These are phyloP conservation scores for Penicillium sp. DNA, from an alignment of 2,329 filamentous ascomycete genomes.

Conservation along the genomic window DNA sequence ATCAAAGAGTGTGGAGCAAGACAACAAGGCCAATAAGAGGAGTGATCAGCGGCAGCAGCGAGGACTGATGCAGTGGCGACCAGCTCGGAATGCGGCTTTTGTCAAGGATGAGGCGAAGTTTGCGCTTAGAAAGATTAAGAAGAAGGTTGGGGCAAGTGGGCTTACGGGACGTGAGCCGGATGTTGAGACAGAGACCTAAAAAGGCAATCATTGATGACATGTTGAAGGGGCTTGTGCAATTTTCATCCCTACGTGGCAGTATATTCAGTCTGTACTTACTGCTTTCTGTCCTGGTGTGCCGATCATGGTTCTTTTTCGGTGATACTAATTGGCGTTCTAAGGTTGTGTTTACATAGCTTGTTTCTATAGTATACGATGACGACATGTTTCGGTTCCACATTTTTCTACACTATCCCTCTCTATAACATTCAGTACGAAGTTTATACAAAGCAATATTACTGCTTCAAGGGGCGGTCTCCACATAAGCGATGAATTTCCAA, in stretches of 20 bases:
- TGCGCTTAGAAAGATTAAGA: slow-evolving; percentile 72
- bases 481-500: neutral
- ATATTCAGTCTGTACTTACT: neutral
- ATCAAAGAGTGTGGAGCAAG: slow-evolving; percentile 18
- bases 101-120: slow-evolving; percentile 84
- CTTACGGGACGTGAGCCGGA: slow-evolving; percentile 81
- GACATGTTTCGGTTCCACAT: neutral
- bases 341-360: neutral
- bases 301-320: neutral
- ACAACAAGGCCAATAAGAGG: slow-evolving; percentile 41
- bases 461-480: neutral
- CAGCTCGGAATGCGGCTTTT: slow-evolving; percentile 80
- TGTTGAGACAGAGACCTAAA: slow-evolving; percentile 70
- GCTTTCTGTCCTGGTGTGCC: neutral
- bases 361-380: neutral
- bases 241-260: neutral
- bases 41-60: slow-evolving; percentile 78
- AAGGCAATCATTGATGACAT: neutral
- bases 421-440: neutral
- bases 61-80: slow-evolving; percentile 93
- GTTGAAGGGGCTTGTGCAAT: neutral
- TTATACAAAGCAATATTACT: neutral
- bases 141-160: slow-evolving; percentile 64
- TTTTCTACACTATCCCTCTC: neutral
- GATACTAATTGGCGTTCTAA: neutral